Conservation (phyloP, 2,329 filamentous ascomycete genomes). For the Claviceps spartinae region DNA sequence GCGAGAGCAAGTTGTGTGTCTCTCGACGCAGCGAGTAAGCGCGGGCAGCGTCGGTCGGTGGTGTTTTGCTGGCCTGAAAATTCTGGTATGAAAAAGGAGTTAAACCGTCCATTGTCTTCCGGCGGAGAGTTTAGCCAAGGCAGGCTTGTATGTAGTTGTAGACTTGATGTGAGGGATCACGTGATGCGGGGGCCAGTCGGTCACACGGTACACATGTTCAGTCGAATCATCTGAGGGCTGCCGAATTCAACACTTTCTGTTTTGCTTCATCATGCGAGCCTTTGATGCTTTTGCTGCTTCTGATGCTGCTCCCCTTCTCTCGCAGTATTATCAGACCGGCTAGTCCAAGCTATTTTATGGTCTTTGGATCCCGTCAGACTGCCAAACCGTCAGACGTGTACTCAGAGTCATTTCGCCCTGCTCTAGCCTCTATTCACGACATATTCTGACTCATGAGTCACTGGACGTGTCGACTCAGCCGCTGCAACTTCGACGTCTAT, state of each 20-base stretch:
- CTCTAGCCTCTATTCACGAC: too few species aligned
- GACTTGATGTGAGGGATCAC: not conserved
- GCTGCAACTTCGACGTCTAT: not conserved
- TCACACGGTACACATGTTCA: not conserved
- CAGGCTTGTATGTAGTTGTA: slow-evolving; percentile 4
- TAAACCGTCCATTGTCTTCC: slow-evolving; percentile 3
- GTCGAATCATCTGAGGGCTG: not conserved
- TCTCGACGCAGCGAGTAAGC: slow-evolving; percentile 8
- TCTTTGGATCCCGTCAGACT: too few species aligned
- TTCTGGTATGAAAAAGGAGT: slow-evolving; percentile 15
- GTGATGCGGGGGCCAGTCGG: not conserved
- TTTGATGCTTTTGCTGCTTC: too few species aligned
- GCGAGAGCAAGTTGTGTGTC: slow-evolving; percentile 4
- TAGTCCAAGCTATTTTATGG: too few species aligned
- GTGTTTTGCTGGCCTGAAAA: slow-evolving; percentile 15
- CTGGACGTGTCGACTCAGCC: not conserved
- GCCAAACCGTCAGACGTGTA: too few species aligned
- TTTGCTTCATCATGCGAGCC: too few species aligned
- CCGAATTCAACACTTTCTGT: too few species aligned
- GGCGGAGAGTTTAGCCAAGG: slow-evolving; percentile 6
- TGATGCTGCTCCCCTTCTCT: too few species aligned
- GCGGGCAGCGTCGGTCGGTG: slow-evolving; percentile 7
- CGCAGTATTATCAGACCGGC: too few species aligned
- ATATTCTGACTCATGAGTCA: not conserved
- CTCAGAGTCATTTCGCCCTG: too few species aligned